These are phyloP conservation scores for Chalciporus sp. DNA, from an alignment of 1,284 basidiomycete species.

Conservation along the genomic window DNA sequence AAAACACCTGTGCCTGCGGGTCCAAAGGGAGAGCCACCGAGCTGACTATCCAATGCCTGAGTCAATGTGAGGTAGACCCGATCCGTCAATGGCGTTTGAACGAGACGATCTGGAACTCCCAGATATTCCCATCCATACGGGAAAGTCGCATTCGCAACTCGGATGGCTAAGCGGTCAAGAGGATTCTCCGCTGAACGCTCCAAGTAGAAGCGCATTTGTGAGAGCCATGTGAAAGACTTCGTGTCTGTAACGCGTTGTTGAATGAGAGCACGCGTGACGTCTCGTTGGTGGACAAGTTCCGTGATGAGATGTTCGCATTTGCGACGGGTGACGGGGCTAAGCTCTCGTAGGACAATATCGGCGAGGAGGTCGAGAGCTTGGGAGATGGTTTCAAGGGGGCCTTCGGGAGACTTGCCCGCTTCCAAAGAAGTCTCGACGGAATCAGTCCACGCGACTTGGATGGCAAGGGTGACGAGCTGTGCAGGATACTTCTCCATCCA, in stretches of 20 bases:
- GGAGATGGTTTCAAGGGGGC: slow-evolving; percentile 74
- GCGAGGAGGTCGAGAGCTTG: slow-evolving; percentile 92
- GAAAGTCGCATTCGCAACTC: slow-evolving; percentile 91
- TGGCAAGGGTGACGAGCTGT: slow-evolving; percentile 91
- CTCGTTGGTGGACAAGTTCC: slow-evolving; percentile 96
- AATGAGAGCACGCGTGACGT: slow-evolving; percentile 86
- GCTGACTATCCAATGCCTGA: slow-evolving; percentile 91
- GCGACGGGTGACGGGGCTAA: slow-evolving; percentile 85
- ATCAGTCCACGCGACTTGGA: slow-evolving; percentile 94
- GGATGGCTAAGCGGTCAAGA: slow-evolving; percentile 78
- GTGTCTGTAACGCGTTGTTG: slow-evolving; percentile 65
- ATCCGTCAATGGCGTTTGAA: slow-evolving; percentile 98
- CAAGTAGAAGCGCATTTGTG: slow-evolving; percentile 98
- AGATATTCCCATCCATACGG: slow-evolving; percentile 99
- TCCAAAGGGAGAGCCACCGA: slow-evolving; percentile 97
- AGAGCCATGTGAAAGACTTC: slow-evolving; percentile 90
- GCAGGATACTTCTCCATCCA: slow-evolving; percentile 97
- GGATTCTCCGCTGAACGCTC: slow-evolving; percentile 73
- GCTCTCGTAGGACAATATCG: slow-evolving; percentile 91
- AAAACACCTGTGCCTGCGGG: slow-evolving; percentile 93
- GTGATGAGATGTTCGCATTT: slow-evolving; percentile 99
- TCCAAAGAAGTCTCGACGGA: slow-evolving; percentile 81
- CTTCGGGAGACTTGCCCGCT: slow-evolving; percentile 55
- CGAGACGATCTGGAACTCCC: slow-evolving; percentile 94
- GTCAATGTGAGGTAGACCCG: slow-evolving; percentile 96